These are phyloP conservation scores for Houttuynia cordata DNA, from an alignment of 164 flowering plant species.

Conservation along the genomic window DNA sequence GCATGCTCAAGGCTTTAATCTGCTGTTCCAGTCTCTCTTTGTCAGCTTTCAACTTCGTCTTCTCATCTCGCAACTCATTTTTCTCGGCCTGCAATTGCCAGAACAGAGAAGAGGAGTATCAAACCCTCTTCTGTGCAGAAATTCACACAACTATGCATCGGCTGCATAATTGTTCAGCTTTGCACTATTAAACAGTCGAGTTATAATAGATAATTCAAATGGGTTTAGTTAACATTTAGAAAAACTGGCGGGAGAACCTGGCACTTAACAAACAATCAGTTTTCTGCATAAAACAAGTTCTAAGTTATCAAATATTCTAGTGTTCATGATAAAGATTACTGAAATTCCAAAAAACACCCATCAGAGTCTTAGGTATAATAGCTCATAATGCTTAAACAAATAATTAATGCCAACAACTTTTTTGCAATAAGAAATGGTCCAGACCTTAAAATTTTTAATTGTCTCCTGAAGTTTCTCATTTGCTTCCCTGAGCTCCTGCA, in stretches of 20 bases:
- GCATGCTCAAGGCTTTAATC: constrained; percentile 29
- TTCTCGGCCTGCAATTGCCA: constrained; percentile 37
- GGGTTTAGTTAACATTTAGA: neutral
- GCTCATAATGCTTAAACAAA: neutral
- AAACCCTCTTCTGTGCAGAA: neutral
- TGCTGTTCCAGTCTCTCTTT: constrained; percentile 44
- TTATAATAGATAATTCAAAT: neutral
- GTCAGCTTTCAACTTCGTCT: constrained; percentile 42
- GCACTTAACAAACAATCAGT: neutral
- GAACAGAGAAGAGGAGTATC: constrained; percentile 13
- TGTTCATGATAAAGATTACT: neutral
- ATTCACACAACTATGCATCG: neutral
- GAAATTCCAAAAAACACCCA: neutral
- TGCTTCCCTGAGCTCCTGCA: constrained; percentile 43
- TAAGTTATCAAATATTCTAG: neutral
- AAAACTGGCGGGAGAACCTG: neutral
- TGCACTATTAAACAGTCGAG: neutral
- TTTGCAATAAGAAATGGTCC: neutral
- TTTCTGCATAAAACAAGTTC: neutral
- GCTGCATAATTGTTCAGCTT: too few relatives aligned
- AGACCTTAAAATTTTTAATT: constrained; percentile 58
- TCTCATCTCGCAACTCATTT: constrained; percentile 61
- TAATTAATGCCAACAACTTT: neutral
- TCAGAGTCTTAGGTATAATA: neutral
- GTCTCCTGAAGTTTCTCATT: constrained; percentile 44